Evolutionary conservation across 768 basidiomycete genomes (phyloP).

Genomic region (Amanita pseudoporphyria): DNA sequence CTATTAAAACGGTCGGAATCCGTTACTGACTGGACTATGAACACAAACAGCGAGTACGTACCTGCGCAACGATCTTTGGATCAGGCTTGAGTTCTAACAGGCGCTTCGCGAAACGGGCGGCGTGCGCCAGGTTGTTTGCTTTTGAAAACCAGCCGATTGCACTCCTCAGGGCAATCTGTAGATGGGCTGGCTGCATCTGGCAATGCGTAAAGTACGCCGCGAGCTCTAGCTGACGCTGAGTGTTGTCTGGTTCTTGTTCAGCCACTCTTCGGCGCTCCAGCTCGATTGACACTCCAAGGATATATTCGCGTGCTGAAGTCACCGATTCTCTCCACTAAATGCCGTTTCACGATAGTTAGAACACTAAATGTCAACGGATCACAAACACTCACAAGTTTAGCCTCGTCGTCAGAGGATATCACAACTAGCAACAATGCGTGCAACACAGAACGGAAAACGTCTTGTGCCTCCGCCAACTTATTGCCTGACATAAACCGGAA

Average conservation of each 20-base stretch:
- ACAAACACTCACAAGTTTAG: conserved; percentile 57
- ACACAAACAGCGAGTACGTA: conserved; percentile 21
- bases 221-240: conserved; percentile 79
- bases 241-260: conserved; percentile 77
- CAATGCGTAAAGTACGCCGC: conserved; percentile 99
- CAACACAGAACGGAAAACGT: conserved; percentile 71
- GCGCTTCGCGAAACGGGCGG: conserved; percentile 84
- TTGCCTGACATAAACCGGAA: conserved; percentile 79
- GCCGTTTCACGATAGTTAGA: conserved; percentile 8
- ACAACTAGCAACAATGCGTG: conserved; percentile 74
- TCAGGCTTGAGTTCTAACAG: conserved; percentile 86
- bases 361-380: conserved; percentile 1
- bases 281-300: conserved; percentile 89
- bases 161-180: conserved; percentile 87
- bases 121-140: conserved; percentile 90
- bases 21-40: no score
- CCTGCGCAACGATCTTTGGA: conserved; percentile 75
- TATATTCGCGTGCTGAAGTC: conserved; percentile 78
- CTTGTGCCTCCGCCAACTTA: conserved; percentile 78
- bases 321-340: conserved; percentile 86
- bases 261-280: conserved; percentile 78
- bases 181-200: conserved; percentile 76
- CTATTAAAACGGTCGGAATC: no score
- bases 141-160: conserved; percentile 86
- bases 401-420: conserved; percentile 76